Evolutionary conservation across 805 yeast species (phyloP).

Genomic region (Teunomyces funiuensis): DNA sequence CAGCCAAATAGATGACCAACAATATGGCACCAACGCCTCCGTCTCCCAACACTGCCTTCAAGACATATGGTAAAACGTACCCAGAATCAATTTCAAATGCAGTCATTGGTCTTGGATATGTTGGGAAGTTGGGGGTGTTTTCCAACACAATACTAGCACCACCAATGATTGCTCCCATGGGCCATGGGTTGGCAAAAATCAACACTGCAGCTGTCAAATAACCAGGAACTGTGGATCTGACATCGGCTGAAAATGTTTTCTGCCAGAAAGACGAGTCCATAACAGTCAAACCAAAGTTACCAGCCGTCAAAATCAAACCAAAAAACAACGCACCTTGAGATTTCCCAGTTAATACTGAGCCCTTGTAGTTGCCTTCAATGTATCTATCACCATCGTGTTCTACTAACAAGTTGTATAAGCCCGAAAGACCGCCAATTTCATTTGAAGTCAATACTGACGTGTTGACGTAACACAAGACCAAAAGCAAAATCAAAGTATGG

Average conservation of each 20-base stretch:
- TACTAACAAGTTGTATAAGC: slow-evolving; percentile 23
- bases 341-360: slow-evolving; percentile 37
- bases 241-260: slow-evolving; percentile 36
- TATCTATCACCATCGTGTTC: slow-evolving; percentile 17
- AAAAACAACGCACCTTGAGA: slow-evolving; percentile 34
- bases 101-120: slow-evolving; percentile 34
- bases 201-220: slow-evolving; percentile 33
- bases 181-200: slow-evolving; percentile 36
- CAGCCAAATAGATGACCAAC: slow-evolving; percentile 37
- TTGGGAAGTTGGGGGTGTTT: slow-evolving; percentile 25
- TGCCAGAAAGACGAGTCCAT: slow-evolving; percentile 44
- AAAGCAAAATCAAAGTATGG: slow-evolving; percentile 19
- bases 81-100: slow-evolving; percentile 28
- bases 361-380: slow-evolving; percentile 33
- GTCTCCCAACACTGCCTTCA: slow-evolving; percentile 31
- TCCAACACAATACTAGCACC: slow-evolving; percentile 31
- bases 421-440: slow-evolving; percentile 28
- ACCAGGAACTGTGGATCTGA: slow-evolving; percentile 37
- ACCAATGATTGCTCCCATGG: slow-evolving; percentile 35
- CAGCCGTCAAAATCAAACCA: slow-evolving; percentile 34
- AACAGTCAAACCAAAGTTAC: slow-evolving; percentile 38
- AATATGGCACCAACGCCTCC: slow-evolving; percentile 23
- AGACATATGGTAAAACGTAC: slow-evolving; percentile 28
- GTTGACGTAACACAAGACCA: slow-evolving; percentile 26
- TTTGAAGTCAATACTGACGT: slow-evolving; percentile 26